These are phyloP conservation scores for Eucalyptus melliodora DNA, from an alignment of 345 rosid species.

Conservation along the genomic window DNA sequence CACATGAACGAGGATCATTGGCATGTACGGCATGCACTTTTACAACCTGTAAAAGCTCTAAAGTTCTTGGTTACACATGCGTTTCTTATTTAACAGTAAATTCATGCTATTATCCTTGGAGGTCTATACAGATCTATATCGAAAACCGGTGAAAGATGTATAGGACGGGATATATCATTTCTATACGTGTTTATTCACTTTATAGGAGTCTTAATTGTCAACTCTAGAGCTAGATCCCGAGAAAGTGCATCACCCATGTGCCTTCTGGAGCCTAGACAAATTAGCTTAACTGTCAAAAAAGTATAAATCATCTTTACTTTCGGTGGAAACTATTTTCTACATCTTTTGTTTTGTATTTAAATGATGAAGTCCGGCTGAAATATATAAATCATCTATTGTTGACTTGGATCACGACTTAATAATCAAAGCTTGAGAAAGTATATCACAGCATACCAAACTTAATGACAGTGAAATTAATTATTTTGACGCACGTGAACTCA, in stretches of 20 bases:
- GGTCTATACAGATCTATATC: background rate
- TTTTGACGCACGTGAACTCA: background rate
- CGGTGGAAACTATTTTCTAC: background rate
- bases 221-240: background rate
- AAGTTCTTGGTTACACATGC: background rate
- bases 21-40: background rate
- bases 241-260: background rate
- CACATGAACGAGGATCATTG: background rate
- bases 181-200: background rate
- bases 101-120: background rate
- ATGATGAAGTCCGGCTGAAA: background rate
- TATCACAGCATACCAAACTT: background rate
- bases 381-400: background rate
- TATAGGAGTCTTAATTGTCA: background rate
- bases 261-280: background rate
- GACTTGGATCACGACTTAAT: background rate
- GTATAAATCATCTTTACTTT: background rate
- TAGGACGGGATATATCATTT: background rate
- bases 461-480: background rate
- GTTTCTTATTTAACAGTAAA: background rate
- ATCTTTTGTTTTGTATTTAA: background rate
- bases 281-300: background rate
- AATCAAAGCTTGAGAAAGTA: background rate
- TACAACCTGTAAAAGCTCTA: background rate
- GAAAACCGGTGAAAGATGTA: background rate